These are phyloP conservation scores for Tuber brumale DNA, from an alignment of 495 filamentous ascomycete species.

Conservation along the genomic window DNA sequence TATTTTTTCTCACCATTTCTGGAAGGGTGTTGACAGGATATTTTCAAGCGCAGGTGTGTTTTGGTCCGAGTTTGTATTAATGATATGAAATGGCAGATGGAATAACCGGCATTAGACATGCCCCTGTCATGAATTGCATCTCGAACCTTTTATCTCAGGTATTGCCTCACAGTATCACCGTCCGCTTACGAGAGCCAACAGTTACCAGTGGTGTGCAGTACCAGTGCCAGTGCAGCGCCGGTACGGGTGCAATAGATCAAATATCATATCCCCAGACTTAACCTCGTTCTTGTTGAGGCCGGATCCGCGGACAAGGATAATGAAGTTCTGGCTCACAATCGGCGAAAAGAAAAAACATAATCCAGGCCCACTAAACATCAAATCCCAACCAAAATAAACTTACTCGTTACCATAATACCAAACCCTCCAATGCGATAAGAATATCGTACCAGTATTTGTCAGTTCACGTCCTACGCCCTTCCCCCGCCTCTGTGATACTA, in stretches of 20 bases:
- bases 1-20: neutral
- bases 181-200: neutral
- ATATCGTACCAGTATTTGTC: slow-evolving; percentile 3
- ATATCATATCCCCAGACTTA: neutral
- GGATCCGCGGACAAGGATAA: too few species aligned
- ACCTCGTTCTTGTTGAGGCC: neutral
- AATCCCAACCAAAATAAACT: too few species aligned
- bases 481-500: neutral
- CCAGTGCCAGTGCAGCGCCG: neutral
- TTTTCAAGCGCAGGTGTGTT: neutral
- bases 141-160: neutral
- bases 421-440: neutral
- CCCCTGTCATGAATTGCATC: neutral
- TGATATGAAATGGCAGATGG: neutral
- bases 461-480: neutral
- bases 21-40: neutral
- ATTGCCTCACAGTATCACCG: neutral
- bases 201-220: neutral
- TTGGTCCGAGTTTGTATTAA: neutral
- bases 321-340: neutral
- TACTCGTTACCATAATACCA: neutral
- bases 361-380: neutral
- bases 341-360: neutral
- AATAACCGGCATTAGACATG: too few species aligned
- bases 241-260: neutral